A percentile compares a stretch with the other conserved stretches of the same genome.
phyloP scores from a whole-genome alignment of 768 basidiomycete genomes.

The Lactarius deliciosus region DNA sequence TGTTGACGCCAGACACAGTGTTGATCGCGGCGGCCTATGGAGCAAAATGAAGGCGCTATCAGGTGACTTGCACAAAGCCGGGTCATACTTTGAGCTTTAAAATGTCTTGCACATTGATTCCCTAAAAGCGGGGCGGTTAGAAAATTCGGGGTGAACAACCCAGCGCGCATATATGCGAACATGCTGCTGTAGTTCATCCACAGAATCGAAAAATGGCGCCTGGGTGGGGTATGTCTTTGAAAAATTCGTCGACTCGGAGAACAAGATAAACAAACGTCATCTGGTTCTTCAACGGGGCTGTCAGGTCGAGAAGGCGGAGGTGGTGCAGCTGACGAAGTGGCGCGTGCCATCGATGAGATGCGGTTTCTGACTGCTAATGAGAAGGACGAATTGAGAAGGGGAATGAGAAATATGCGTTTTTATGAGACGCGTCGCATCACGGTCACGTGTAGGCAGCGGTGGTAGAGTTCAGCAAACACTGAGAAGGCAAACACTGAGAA shows the following conservation, averaged over 20 bases:
- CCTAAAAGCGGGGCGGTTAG: conserved; percentile 45
- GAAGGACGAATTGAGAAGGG: background rate
- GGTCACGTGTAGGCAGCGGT: conserved; percentile 16
- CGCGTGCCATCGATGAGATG: conserved; percentile 22
- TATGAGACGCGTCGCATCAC: conserved; percentile 10
- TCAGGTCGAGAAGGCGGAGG: conserved; percentile 25
- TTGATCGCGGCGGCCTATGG: conserved; percentile 73
- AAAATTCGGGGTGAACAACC: conserved; percentile 3
- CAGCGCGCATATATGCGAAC: conserved; percentile 28
- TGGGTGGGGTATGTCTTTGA: conserved; percentile 14
- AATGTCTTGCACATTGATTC: conserved; percentile 95
- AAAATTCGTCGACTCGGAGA: background rate
- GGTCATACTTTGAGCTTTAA: conserved; percentile 76
- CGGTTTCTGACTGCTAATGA: background rate
- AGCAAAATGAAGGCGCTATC: conserved; percentile 15
- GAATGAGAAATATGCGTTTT: conserved; percentile 1
- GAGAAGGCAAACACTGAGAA: background rate
- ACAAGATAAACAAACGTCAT: conserved; percentile 17
- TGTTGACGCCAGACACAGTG: conserved; percentile 83
- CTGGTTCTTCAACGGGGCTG: conserved; percentile 23
- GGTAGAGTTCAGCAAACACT: background rate
- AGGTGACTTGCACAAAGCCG: conserved; percentile 19
- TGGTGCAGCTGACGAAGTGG: conserved; percentile 19
- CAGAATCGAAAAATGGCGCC: conserved; percentile 33
- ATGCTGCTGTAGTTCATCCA: conserved; percentile 37